Evolutionary conservation across 371 early-diverging fungal genomes (phyloP), one percentile per base, ranked within the genome.

Genomic region (Coemansia sp.): DNA sequence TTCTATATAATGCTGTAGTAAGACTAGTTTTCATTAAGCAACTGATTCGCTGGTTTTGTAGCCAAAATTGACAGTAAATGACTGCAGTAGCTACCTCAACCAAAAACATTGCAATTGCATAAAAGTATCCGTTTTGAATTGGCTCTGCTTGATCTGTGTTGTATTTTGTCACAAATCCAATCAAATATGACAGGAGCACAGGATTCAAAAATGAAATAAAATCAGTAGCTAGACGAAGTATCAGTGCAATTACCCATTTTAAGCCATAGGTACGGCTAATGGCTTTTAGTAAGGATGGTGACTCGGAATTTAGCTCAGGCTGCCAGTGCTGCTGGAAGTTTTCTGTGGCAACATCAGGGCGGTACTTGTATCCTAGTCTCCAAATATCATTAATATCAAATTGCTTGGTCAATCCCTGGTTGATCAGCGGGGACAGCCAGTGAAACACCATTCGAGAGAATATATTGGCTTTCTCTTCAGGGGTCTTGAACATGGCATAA

Each of bases 361-460:
- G 82, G 72, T 92, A 90, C 26, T 81, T 81, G 3, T 60, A 58
- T 33, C 84, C 76, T 30, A 94, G 77, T 50, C 82, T 78, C 82
- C 81, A 81, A n/a, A 43, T 60, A 41, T 75, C 69, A 36, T 72
- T 57, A 63, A 64, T 52, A 20, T 50, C 56, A 38, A 72, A 51
- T 4, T 61, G 56, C 56, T 45, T 63, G n/a, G 36, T 11, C 40
- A 52, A 61, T 0, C 97, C 98, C n/a, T 86, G 76, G 45, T 87
- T 86, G 84, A 98, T 88, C 65, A 97, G 64, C 2, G 86, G 85
- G 26, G 89, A 86, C 86, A 98, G 89, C 98, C 98, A 98, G 36
- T 84, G 78, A 77, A 95, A 96, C 0, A 90, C 85, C 4, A 93
- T 64, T 26, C 84, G 80, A 16, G 92, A 89, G 68, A 94, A 94